phyloP scores from a whole-genome alignment of 768 basidiomycete genomes.

The Naganishia kalamii region DNA sequence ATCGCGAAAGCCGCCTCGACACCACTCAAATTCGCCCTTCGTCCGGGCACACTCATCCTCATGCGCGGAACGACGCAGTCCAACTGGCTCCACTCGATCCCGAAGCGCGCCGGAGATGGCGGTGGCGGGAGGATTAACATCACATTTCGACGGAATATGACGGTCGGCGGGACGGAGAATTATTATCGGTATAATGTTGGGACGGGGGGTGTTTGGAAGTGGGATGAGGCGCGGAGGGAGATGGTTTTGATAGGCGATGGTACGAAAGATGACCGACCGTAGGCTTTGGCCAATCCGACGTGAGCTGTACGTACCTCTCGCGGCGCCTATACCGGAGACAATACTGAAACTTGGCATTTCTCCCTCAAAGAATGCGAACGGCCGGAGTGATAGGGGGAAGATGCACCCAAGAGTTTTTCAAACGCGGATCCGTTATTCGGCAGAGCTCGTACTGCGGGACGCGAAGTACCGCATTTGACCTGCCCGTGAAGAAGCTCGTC shows the following conservation, averaged over 20 bases:
- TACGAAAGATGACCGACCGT: too few species aligned
- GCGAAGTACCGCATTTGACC: too few species aligned
- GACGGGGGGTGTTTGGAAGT: slow-evolving; percentile 13
- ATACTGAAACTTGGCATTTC: too few species aligned
- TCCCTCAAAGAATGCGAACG: too few species aligned
- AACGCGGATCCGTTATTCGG: too few species aligned
- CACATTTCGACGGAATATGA: slow-evolving; percentile 45
- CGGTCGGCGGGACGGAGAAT: slow-evolving; percentile 41
- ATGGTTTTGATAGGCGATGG: slow-evolving; percentile 12
- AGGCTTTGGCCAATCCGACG: too few species aligned
- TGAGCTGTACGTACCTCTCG: too few species aligned
- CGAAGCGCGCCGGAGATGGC: slow-evolving; percentile 38
- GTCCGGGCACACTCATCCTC: slow-evolving; percentile 42
- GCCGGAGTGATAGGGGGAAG: too few species aligned
- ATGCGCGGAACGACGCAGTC: slow-evolving; percentile 45
- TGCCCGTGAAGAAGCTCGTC: too few species aligned
- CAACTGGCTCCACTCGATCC: slow-evolving; percentile 45
- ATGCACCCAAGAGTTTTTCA: too few species aligned
- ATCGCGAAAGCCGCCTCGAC: background rate
- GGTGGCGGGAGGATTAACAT: slow-evolving; percentile 43
- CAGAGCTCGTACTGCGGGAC: too few species aligned
- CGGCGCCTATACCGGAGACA: too few species aligned
- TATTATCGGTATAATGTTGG: slow-evolving; percentile 44
- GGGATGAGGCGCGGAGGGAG: slow-evolving; percentile 14
- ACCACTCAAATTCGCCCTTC: slow-evolving; percentile 34